phyloP scores from a whole-genome alignment of 306 rosid species.

The Lotus japonicus region DNA sequence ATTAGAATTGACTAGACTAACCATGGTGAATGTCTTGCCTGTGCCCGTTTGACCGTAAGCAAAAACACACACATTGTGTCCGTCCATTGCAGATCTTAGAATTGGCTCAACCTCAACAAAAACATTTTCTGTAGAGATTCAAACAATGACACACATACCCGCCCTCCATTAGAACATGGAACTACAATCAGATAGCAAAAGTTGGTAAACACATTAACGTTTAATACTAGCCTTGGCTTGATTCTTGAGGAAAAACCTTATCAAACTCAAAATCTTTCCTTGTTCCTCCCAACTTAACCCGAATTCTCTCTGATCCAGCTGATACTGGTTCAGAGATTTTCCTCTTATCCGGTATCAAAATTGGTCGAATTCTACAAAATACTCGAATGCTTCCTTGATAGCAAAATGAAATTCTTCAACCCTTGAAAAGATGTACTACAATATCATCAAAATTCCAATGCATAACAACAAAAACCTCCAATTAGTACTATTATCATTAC shows the following conservation, averaged over 20 bases:
- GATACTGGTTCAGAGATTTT: constrained; percentile 45
- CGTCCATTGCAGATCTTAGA: constrained; percentile 81
- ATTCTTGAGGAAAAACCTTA: constrained; percentile 63
- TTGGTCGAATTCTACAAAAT: constrained; percentile 79
- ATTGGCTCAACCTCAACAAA: constrained; percentile 87
- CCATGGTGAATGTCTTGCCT: constrained; percentile 97
- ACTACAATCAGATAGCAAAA: constrained; percentile 3
- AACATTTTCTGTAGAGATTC: constrained; percentile 53
- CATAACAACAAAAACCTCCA: background rate
- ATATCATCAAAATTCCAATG: background rate
- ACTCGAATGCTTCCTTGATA: constrained; percentile 80
- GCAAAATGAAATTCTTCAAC: constrained; percentile 20
- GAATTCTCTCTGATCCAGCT: constrained; percentile 54
- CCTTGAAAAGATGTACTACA: background rate
- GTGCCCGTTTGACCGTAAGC: constrained; percentile 98
- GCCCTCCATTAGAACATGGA: constrained; percentile 12
- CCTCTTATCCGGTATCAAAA: constrained; percentile 37
- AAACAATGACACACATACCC: constrained; percentile 23
- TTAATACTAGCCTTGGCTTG: constrained; percentile 75
- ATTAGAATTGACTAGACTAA: constrained; percentile 26
- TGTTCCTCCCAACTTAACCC: constrained; percentile 51
- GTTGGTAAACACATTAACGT: background rate
- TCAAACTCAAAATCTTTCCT: constrained; percentile 80
- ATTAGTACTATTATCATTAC: constrained; percentile 27
- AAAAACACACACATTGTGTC: constrained; percentile 79